These are phyloP conservation scores for Gynandropsis gynandra DNA, from an alignment of 345 rosid species.

Conservation along the genomic window DNA sequence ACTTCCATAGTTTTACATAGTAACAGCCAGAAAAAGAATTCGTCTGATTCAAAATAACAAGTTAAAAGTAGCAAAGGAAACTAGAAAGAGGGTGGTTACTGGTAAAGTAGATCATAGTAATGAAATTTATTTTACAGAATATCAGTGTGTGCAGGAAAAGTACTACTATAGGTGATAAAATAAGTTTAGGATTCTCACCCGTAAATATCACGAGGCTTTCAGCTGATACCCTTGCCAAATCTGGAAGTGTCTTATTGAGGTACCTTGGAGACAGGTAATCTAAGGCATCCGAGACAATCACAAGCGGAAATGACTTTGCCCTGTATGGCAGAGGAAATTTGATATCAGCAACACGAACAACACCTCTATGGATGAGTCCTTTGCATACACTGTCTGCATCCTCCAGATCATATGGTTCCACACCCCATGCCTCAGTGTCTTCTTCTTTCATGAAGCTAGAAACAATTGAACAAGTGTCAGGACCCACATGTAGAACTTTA, in stretches of 20 bases:
- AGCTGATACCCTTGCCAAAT: slow-evolving; percentile 38
- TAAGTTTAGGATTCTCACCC: slow-evolving; percentile 24
- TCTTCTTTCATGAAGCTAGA: slow-evolving; percentile 37
- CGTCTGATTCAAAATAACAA: not conserved
- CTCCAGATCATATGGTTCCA: slow-evolving; percentile 44
- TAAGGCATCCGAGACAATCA: slow-evolving; percentile 38
- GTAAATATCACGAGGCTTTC: slow-evolving; percentile 37
- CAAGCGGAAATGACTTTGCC: slow-evolving; percentile 45
- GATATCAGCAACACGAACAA: slow-evolving; percentile 44
- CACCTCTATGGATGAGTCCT: slow-evolving; percentile 35
- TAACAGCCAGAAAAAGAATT: not conserved
- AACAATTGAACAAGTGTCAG: slow-evolving; percentile 41
- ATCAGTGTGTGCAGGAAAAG: not conserved
- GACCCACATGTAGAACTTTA: slow-evolving; percentile 43
- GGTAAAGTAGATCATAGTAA: not conserved
- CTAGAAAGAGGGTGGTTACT: not conserved
- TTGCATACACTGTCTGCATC: slow-evolving; percentile 38
- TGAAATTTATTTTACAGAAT: slow-evolving; percentile 3
- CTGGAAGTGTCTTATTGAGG: slow-evolving; percentile 47
- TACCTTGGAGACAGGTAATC: slow-evolving; percentile 47
- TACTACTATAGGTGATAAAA: not conserved
- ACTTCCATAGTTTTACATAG: not conserved
- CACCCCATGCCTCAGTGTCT: slow-evolving; percentile 50
- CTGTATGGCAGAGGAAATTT: slow-evolving; percentile 44
- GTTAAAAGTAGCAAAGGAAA: not conserved